A percentile compares a stretch with the other conserved stretches of the same genome.
Conservation (phyloP, 495 filamentous ascomycete species). For the Pyrenula aspistea region DNA sequence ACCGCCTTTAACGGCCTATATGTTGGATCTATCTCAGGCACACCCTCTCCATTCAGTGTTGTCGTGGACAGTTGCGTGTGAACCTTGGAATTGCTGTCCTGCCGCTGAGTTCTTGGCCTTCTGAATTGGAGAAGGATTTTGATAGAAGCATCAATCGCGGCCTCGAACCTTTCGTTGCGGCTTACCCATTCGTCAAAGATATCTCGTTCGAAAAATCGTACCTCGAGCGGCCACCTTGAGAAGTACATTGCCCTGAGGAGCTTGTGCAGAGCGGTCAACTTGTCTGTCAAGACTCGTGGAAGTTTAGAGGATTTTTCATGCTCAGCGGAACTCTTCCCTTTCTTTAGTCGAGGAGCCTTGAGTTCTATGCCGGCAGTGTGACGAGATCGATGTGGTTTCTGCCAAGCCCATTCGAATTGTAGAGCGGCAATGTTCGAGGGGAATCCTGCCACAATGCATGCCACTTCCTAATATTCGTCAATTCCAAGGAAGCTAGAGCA, state of each 20-base stretch:
- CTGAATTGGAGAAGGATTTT: constrained; percentile 27
- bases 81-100: background rate
- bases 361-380: constrained; percentile 49
- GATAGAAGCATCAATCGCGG: constrained; percentile 35
- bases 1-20: constrained; percentile 12
- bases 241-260: constrained; percentile 71
- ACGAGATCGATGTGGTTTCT: constrained; percentile 62
- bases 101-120: background rate
- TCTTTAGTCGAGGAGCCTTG: constrained; percentile 6
- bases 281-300: constrained; percentile 29
- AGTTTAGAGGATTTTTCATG: background rate
- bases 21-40: constrained; percentile 1
- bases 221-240: constrained; percentile 61
- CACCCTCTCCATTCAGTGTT: constrained; percentile 1
- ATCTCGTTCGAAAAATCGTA: constrained; percentile 70
- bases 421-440: constrained; percentile 74
- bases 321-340: constrained; percentile 22
- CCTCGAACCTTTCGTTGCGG: constrained; percentile 38
- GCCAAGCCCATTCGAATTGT: constrained; percentile 98
- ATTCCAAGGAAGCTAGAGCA: background rate
- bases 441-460: constrained; percentile 77
- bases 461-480: constrained; percentile 77
- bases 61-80: background rate
- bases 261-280: constrained; percentile 64
- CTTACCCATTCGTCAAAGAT: constrained; percentile 54